These are phyloP conservation scores for Neurospora tetraspora DNA, from an alignment of 495 filamentous ascomycete species.

Conservation along the genomic window DNA sequence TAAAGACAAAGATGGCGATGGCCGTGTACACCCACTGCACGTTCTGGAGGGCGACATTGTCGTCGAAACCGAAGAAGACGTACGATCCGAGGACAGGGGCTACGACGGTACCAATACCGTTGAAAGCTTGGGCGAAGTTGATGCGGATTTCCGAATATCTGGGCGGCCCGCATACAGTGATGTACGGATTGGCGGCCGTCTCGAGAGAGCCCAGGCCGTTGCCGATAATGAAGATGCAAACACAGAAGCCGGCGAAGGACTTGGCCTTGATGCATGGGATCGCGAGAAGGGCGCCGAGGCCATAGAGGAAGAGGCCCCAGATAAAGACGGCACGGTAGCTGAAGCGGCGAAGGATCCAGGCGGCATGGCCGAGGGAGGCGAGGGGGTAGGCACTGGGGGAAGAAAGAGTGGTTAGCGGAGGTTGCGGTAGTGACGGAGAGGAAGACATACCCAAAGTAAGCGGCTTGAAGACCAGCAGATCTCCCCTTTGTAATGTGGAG, in stretches of 20 bases:
- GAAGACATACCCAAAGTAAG: slow-evolving; percentile 28
- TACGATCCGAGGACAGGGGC: slow-evolving; percentile 57
- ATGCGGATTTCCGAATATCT: slow-evolving; percentile 59
- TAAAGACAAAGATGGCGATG: slow-evolving; percentile 57
- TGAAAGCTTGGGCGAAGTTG: slow-evolving; percentile 57
- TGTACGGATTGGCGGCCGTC: slow-evolving; percentile 51
- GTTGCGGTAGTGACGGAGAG: not conserved
- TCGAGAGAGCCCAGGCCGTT: slow-evolving; percentile 59
- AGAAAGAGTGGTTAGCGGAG: not conserved
- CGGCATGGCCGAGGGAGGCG: slow-evolving; percentile 40
- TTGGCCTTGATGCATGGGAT: slow-evolving; percentile 42
- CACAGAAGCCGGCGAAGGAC: slow-evolving; percentile 61
- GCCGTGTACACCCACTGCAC: slow-evolving; percentile 72
- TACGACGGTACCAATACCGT: slow-evolving; percentile 52
- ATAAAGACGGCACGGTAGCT: slow-evolving; percentile 57
- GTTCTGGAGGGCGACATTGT: slow-evolving; percentile 38
- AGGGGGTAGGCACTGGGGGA: slow-evolving; percentile 41
- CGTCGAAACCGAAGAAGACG: slow-evolving; percentile 55
- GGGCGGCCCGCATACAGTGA: slow-evolving; percentile 52
- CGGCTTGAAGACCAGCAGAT: slow-evolving; percentile 25
- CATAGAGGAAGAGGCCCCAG: slow-evolving; percentile 18
- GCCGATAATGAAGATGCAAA: slow-evolving; percentile 61
- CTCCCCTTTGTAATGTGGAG: slow-evolving; percentile 32
- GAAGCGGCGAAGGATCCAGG: slow-evolving; percentile 53
- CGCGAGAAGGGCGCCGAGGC: slow-evolving; percentile 43